Conservation (phyloP, 1,139 yeast species). For the Candida dubliniensis region DNA sequence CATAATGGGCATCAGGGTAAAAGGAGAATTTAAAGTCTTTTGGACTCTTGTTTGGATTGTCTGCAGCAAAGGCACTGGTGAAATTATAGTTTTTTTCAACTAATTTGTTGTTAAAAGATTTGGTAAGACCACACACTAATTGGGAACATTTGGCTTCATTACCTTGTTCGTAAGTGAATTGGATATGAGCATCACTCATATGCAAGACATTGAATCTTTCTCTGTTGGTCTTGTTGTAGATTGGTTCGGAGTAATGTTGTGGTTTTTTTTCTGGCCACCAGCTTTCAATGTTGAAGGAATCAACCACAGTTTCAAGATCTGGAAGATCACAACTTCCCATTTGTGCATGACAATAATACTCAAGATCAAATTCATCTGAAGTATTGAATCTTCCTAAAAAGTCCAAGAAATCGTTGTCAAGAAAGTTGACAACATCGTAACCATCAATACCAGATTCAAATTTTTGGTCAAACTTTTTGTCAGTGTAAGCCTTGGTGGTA, state of each 20-base stretch:
- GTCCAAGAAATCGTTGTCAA: conserved; percentile 41
- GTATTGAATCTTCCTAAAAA: conserved; percentile 36
- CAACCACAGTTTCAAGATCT: conserved; percentile 26
- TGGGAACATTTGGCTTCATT: conserved; percentile 61
- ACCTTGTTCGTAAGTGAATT: conserved; percentile 56
- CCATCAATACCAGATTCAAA: conserved; percentile 26
- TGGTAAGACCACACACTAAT: conserved; percentile 50
- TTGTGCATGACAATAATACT: conserved; percentile 35
- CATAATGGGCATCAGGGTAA: conserved; percentile 27
- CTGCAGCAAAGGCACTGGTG: conserved; percentile 22
- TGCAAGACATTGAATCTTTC: conserved; percentile 61
- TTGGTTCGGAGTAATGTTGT: conserved; percentile 26
- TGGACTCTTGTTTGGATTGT: conserved; percentile 21
- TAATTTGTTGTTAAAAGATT: conserved; percentile 32
- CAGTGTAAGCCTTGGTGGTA: conserved; percentile 31
- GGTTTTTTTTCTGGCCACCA: conserved; percentile 36
- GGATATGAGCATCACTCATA: conserved; percentile 63
- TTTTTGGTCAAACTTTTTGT: conserved; percentile 17
- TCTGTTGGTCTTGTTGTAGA: conserved; percentile 18
- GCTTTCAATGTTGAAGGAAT: conserved; percentile 23
- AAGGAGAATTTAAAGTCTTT: conserved; percentile 23
- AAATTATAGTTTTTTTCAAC: conserved; percentile 33
- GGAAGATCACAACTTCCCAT: conserved; percentile 29
- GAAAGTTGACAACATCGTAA: conserved; percentile 30
- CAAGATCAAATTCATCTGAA: conserved; percentile 37